Base-by-base conservation (phyloP, 2,329 filamentous ascomycete genomes). In the Talaromyces amestolkiae region DNA sequence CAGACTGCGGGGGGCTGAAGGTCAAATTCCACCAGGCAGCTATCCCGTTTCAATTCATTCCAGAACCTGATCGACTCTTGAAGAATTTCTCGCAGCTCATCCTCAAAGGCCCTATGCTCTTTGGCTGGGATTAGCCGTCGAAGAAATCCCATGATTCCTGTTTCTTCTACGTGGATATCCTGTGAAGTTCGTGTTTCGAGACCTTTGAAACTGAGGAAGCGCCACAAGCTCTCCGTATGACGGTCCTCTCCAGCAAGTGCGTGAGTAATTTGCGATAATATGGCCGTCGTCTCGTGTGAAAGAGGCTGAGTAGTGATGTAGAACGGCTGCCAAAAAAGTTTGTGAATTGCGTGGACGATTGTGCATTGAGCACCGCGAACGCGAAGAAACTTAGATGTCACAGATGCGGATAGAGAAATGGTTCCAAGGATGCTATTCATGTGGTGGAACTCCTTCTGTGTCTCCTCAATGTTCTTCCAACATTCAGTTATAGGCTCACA, bases 1-100 rank as follows among this genome's bases (percentile, higher is more conserved):
- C 35, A 54, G 11, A 54, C 27, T n/a, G 11, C 19, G 9, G 45
- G 45, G 13, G 45, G 60, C 5, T 56, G n/a, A 39, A 53, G 24
- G 22, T 63, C 45, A 54, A 63, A 63, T 54, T 54, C 45, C n/a
- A 63, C 45, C 37, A 41, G 19, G 45, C 45, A 63, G 33, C 60
- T 63, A 27, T 63, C 60, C 22, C 47, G 33, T 56, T 63, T 63
- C 45, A 63, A 43, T 22, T 63, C 45, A 15, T 63, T 54, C 45
- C 45, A 63, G 19, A 63, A 17, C 6, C 24, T 17, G 22, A 63
- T 63, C 41, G 45, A 63, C 11, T 54, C 45, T 24, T 56, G 15
- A 63, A 63, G 47, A 33, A 63, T 24, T 17, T 54, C 60, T 54
- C 35, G 11, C n/a, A 63, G 47, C 43, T 63, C 31, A 31, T 4